These are phyloP conservation scores for Serendipita sp. DNA, from an alignment of 768 basidiomycete genomes.

Conservation along the genomic window DNA sequence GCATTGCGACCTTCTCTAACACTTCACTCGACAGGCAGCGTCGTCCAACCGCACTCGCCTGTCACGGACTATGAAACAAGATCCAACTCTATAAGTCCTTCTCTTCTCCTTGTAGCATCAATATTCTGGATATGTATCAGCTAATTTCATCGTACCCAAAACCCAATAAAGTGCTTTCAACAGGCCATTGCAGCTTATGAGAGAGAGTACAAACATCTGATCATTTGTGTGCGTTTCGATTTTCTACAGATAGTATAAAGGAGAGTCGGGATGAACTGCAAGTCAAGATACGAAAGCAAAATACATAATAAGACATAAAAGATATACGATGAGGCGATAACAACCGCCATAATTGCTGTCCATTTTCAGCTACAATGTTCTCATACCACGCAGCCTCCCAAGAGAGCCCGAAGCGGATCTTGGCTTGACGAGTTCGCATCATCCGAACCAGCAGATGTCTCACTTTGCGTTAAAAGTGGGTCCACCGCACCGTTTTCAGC, in stretches of 20 bases:
- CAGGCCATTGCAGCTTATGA: neutral
- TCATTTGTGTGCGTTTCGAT: no score
- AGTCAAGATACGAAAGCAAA: neutral
- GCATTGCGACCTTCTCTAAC: neutral
- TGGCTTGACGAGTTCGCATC: neutral
- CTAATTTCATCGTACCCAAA: neutral
- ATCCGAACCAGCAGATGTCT: no score
- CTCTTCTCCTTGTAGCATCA: neutral
- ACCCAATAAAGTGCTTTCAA: neutral
- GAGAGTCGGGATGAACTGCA: neutral
- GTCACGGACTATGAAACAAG: neutral
- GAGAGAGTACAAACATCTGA: no score
- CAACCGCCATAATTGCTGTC: neutral
- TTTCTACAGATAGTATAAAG: no score
- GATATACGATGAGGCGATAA: neutral
- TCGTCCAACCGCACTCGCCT: neutral
- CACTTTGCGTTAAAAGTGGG: no score
- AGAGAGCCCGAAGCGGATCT: neutral
- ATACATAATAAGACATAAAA: neutral
- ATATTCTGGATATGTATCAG: neutral
- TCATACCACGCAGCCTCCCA: neutral
- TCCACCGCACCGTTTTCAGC: neutral
- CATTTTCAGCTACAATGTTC: neutral
- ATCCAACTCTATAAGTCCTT: conserved; percentile 3
- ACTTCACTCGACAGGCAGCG: neutral